Conservation (phyloP, 2,329 filamentous ascomycete species). For the Acrocalymma vagum region DNA sequence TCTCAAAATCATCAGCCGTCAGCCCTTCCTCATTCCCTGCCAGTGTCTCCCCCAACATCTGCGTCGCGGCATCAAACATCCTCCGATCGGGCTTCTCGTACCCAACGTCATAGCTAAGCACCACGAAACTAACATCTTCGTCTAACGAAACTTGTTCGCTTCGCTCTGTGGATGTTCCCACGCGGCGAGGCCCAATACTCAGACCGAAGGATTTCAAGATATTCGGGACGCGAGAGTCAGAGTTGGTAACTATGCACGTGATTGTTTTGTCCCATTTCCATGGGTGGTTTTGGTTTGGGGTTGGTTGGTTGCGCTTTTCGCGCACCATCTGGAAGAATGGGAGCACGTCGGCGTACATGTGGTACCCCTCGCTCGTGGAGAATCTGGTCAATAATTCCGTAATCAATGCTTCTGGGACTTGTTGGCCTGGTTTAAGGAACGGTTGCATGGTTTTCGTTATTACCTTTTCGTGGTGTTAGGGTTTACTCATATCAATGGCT, state of each 20-base stretch:
- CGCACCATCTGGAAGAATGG: constrained; percentile 56
- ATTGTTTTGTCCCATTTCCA: constrained; percentile 54
- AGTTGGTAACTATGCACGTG: constrained; percentile 69
- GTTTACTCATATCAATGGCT: constrained; percentile 9
- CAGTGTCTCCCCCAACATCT: constrained; percentile 50
- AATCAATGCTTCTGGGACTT: constrained; percentile 57
- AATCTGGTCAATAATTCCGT: constrained; percentile 62
- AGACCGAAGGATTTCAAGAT: constrained; percentile 65
- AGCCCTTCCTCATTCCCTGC: constrained; percentile 16
- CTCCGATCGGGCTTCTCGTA: constrained; percentile 64
- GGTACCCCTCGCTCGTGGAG: constrained; percentile 62
- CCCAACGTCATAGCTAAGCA: constrained; percentile 71
- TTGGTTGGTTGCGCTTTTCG: constrained; percentile 4
- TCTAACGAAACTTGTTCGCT: constrained; percentile 28
- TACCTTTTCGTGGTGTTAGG: constrained; percentile 52
- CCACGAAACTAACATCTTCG: constrained; percentile 63
- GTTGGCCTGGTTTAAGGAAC: constrained; percentile 34
- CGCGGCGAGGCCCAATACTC: constrained; percentile 45
- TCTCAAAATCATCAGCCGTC: constrained; percentile 40
- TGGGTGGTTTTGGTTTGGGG: no score
- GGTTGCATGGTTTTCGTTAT: constrained; percentile 58
- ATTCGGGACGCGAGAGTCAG: constrained; percentile 65
- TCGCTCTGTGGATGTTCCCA: constrained; percentile 16
- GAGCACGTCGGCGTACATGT: constrained; percentile 56
- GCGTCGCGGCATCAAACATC: constrained; percentile 66